Evolutionary conservation across 176 grass and related monocot genomes (phyloP), one percentile per base, ranked within the genome.

Genomic region (Puccinellia tenuiflora): DNA sequence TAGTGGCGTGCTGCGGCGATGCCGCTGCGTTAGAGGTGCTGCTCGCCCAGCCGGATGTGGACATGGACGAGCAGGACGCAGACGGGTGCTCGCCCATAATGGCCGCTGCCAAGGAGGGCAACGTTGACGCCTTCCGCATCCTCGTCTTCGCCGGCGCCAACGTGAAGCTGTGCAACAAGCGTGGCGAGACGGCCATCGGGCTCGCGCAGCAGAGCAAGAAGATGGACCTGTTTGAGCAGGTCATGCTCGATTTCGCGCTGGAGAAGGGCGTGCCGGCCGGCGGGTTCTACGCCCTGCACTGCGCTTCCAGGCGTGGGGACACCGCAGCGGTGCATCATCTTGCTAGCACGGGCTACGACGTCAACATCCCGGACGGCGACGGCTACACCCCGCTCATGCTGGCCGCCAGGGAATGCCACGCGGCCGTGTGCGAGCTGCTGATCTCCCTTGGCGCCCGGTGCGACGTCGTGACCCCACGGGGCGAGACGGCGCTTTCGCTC

Each of bases 331-430:
- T 84, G 52, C 75, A 50, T 31, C 93, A 91, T 67, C 76, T 99
- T 65, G 84, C 84, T 12, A 85, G 53, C 62, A 74, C 88, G 40
- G 90, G 91, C 37, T 89, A 90, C 53, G 96, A 96, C 61, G 93
- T 92, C 22, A 88, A 94, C 68, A 8, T 90, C 38, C 87, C 89
- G 9, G 93, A 99, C 33, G 87, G 91, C 42, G 93, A 99, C 14
- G 87, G 89, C 3, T 96, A 99, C 61, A 96, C 96, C 8, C 93
- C 96, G 37, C 77, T 99, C 35, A 99, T 99, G 96, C 89, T 96
- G 13, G 96, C 93, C 11, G 93, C 91, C 11, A 94, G 87, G 52
- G 89, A 94, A 86, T 91, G 96, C 35, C 96, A 96, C 28, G 91
- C 80, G 1, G 16, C 33, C 25, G 63, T 96, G 10, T 99, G 93